Evolutionary conservation across 2,329 filamentous ascomycete species (phyloP).

Genomic region (Fusarium nisikadoi): DNA sequence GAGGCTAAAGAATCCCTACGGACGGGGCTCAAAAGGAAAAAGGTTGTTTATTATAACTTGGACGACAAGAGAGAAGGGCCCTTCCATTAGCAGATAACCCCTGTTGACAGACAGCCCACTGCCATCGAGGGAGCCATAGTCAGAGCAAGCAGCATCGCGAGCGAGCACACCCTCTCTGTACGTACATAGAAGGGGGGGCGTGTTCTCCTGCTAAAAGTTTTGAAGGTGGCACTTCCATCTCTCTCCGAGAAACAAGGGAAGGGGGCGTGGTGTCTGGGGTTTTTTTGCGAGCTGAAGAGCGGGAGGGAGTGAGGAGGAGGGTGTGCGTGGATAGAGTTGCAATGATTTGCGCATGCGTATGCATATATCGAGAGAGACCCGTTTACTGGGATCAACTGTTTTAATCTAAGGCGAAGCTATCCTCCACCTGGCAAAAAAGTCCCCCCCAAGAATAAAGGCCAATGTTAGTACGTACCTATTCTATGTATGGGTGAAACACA

Average conservation of each 20-base stretch:
- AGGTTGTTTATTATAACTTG: slow-evolving; percentile 42
- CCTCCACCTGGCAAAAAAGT: slow-evolving; percentile 9
- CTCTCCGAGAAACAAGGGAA: slow-evolving; percentile 31
- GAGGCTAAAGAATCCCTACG: slow-evolving; percentile 34
- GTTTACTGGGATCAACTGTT: slow-evolving; percentile 12
- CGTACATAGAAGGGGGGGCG: slow-evolving; percentile 6
- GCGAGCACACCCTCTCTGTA: slow-evolving; percentile 17
- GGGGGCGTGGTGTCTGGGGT: slow-evolving; percentile 34
- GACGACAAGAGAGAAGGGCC: slow-evolving; percentile 27
- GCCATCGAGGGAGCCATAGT: slow-evolving; percentile 15
- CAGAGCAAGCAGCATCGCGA: background rate
- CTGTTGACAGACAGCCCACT: slow-evolving; percentile 38
- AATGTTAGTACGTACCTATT: slow-evolving; percentile 12
- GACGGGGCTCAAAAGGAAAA: slow-evolving; percentile 37
- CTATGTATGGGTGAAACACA: slow-evolving; percentile 33
- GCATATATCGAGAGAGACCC: slow-evolving; percentile 25
- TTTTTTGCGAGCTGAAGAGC: slow-evolving; percentile 35
- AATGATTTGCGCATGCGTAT: slow-evolving; percentile 23
- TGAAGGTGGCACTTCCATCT: slow-evolving; percentile 17
- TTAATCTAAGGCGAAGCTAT: slow-evolving; percentile 31
- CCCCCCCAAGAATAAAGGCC: slow-evolving; percentile 1
- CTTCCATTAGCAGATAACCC: slow-evolving; percentile 20
- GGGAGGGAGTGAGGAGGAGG: slow-evolving; percentile 24
- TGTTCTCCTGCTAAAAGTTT: background rate
- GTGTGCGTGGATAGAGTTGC: background rate